Evolutionary conservation across 164 flowering plant genomes (phyloP).

Genomic region (Taxillus chinensis): DNA sequence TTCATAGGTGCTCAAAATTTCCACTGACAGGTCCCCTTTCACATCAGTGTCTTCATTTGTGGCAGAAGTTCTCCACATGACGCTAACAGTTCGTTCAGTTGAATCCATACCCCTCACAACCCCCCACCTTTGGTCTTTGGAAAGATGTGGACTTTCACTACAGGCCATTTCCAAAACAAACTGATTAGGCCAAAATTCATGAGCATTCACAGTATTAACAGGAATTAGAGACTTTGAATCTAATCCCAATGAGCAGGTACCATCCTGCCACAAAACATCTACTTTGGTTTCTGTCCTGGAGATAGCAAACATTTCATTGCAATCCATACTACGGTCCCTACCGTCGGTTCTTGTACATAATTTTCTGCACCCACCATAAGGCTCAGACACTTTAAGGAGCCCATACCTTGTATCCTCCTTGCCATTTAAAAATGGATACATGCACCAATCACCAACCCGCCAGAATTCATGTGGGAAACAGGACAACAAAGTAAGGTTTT

Average conservation of each 20-base stretch:
- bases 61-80: slow-evolving; percentile 40
- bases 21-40: slow-evolving; percentile 24
- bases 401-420: slow-evolving; percentile 11
- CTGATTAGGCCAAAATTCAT: slow-evolving; percentile 82
- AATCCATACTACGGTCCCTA: slow-evolving; percentile 11
- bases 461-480: slow-evolving; percentile 66
- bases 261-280: slow-evolving; percentile 93
- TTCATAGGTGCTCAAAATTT: slow-evolving; percentile 78
- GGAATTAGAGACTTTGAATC: slow-evolving; percentile 50
- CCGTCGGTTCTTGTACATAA: slow-evolving; percentile 15
- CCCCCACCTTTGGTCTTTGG: slow-evolving; percentile 44
- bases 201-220: slow-evolving; percentile 38
- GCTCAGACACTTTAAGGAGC: slow-evolving; percentile 9
- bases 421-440: slow-evolving; percentile 27
- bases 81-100: slow-evolving; percentile 64
- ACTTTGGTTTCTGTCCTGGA: slow-evolving; percentile 52
- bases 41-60: slow-evolving; percentile 6
- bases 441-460: slow-evolving; percentile 93
- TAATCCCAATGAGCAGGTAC: slow-evolving; percentile 40
- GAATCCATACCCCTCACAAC: slow-evolving; percentile 57
- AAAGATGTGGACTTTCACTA: slow-evolving; percentile 30
- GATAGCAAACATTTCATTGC: slow-evolving; percentile 41
- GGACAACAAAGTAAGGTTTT: slow-evolving; percentile 48
- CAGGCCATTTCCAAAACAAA: slow-evolving; percentile 53
- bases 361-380: slow-evolving; percentile 5